phyloP scores from a whole-genome alignment of 495 filamentous ascomycete species.

The Xanthoparmelia taractica region DNA sequence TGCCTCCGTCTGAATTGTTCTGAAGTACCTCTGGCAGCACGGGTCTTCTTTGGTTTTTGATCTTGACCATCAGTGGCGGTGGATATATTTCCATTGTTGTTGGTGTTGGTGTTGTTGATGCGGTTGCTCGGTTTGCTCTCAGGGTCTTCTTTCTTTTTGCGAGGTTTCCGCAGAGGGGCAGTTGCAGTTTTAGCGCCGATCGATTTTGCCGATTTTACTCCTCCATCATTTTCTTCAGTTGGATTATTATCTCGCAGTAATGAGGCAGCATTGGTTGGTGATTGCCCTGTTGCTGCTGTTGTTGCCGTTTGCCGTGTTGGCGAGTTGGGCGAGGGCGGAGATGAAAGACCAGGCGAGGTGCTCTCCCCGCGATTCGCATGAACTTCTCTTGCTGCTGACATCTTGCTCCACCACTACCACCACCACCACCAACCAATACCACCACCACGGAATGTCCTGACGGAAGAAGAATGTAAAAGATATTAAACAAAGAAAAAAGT shows the following conservation, averaged over 20 bases:
- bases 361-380: conserved; percentile 20
- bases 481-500: not conserved
- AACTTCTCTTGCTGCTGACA: conserved; percentile 19
- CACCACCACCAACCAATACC: not conserved
- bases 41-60: conserved; percentile 25
- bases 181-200: conserved; percentile 18
- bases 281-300: conserved; percentile 1
- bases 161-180: conserved; percentile 22
- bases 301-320: conserved; percentile 22
- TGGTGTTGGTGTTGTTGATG: conserved; percentile 9
- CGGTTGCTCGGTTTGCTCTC: conserved; percentile 13
- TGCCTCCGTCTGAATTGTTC: conserved; percentile 36
- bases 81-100: conserved; percentile 17
- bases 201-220: conserved; percentile 17
- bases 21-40: conserved; percentile 22
- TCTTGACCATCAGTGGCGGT: conserved; percentile 21
- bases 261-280: conserved; percentile 10
- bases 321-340: conserved; percentile 26
- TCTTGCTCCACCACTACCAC: conserved; percentile 12
- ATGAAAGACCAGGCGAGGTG: conserved; percentile 28
- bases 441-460: not conserved
- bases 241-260: conserved; percentile 14
- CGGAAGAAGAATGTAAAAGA: not conserved
- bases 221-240: conserved; percentile 16
- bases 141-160: conserved; percentile 28